Percentiles rank a stretch among this genome's conserved stretches.
phyloP scores from a whole-genome alignment of 164 flowering plant genomes.

The Amborella trichopoda region DNA sequence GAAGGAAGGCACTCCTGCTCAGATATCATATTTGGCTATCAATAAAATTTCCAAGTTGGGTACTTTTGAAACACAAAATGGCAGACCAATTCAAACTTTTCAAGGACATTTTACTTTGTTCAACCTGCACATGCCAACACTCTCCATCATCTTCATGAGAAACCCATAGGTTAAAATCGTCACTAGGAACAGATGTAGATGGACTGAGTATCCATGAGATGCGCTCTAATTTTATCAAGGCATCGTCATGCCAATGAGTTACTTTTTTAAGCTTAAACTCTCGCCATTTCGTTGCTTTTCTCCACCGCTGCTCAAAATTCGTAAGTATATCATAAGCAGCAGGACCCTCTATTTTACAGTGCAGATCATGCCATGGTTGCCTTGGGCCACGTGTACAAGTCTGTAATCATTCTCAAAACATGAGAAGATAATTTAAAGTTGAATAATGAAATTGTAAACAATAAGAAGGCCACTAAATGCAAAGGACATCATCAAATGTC shows the following conservation, averaged over 20 bases:
- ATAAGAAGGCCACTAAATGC: no score
- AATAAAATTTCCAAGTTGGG: background rate
- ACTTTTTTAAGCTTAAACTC: conserved; percentile 46
- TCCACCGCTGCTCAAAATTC: conserved; percentile 81
- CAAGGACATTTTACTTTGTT: conserved; percentile 1
- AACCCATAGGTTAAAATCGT: conserved; percentile 21
- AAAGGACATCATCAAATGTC: no score
- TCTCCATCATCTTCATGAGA: conserved; percentile 28
- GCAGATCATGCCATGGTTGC: conserved; percentile 89
- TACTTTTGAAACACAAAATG: background rate
- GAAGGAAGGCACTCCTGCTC: conserved; percentile 1
- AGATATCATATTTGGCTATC: background rate
- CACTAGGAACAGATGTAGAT: conserved; percentile 16
- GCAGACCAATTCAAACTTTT: background rate
- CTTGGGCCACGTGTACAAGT: conserved; percentile 36
- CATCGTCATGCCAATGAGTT: conserved; percentile 57
- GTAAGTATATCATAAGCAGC: conserved; percentile 69
- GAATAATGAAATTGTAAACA: no score
- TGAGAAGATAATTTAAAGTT: no score
- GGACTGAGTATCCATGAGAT: conserved; percentile 69
- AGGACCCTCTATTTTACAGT: conserved; percentile 73
- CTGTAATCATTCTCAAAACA: conserved; percentile 16
- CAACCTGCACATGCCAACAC: conserved; percentile 52
- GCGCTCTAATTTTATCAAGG: conserved; percentile 55
- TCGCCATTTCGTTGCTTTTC: conserved; percentile 52